A percentile compares a stretch with the other conserved stretches of the same genome.
phyloP scores from a whole-genome alignment of 1,284 basidiomycete species.

The Butyriboletus regius region DNA sequence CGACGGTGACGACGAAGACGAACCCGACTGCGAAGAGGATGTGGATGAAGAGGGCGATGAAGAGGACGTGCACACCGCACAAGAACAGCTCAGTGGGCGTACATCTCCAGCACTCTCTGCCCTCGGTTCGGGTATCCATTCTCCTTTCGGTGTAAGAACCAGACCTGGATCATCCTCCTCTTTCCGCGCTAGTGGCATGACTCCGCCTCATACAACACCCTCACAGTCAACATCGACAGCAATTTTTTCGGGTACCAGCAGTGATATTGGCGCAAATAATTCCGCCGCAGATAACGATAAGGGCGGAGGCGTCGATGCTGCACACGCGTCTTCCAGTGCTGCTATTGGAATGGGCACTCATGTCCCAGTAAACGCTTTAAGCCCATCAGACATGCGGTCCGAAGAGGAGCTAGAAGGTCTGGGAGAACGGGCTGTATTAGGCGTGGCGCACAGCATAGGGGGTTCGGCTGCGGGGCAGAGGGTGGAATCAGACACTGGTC shows the following conservation, averaged over 20 bases:
- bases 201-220: background rate
- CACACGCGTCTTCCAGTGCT: conserved; percentile 5
- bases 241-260: background rate
- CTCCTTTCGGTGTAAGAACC: conserved; percentile 10
- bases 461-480: conserved; percentile 11
- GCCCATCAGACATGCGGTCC: conserved; percentile 1
- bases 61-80: conserved; percentile 18
- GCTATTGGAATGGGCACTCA: background rate
- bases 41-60: conserved; percentile 10
- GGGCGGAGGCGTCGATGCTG: background rate
- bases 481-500: conserved; percentile 16
- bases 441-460: conserved; percentile 21
- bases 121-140: conserved; percentile 12
- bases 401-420: conserved; percentile 3
- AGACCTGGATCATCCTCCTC: conserved; percentile 3
- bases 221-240: conserved; percentile 12
- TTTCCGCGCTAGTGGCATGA: conserved; percentile 3
- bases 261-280: background rate
- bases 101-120: conserved; percentile 27
- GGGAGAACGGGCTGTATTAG: conserved; percentile 11
- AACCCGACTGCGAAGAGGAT: conserved; percentile 7
- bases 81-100: conserved; percentile 24
- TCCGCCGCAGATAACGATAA: conserved; percentile 7
- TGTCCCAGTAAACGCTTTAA: background rate
- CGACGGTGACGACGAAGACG: conserved; percentile 19